phyloP scores from a whole-genome alignment of 2,329 filamentous ascomycete species.

The Ceratocystis alfenasii region DNA sequence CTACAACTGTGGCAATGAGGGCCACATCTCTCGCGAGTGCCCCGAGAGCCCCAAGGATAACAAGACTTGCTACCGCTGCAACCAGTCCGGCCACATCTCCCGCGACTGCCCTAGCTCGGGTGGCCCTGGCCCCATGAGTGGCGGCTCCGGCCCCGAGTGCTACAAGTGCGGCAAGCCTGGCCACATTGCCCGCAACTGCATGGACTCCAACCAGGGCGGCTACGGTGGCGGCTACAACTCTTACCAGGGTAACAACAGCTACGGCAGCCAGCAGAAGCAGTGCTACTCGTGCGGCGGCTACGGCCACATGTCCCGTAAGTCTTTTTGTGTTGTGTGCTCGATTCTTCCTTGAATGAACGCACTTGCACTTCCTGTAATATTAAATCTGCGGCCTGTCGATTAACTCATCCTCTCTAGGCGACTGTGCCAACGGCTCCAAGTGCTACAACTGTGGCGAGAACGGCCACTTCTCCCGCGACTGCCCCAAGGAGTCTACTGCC shows the following conservation, averaged over 20 bases:
- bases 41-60: slow-evolving; percentile 77
- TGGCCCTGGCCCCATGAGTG: slow-evolving; percentile 36
- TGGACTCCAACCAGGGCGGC: slow-evolving; percentile 48
- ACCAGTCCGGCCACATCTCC: slow-evolving; percentile 77
- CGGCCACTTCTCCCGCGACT: slow-evolving; percentile 90
- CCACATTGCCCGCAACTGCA: slow-evolving; percentile 90
- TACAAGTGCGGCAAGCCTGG: slow-evolving; percentile 98
- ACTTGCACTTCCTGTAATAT: too few species aligned
- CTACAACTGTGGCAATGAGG: slow-evolving; percentile 69
- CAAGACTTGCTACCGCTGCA: slow-evolving; percentile 67
- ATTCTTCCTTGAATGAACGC: too few species aligned
- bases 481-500: slow-evolving; percentile 73
- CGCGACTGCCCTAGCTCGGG: slow-evolving; percentile 62
- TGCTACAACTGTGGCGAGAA: slow-evolving; percentile 98
- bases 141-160: slow-evolving; percentile 56
- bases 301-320: slow-evolving; percentile 82
- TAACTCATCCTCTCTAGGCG: slow-evolving; percentile 38
- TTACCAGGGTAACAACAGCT: slow-evolving; percentile 28
- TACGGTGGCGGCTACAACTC: slow-evolving; percentile 33
- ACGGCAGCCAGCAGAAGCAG: slow-evolving; percentile 57
- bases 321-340: too few species aligned
- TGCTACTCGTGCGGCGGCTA: slow-evolving; percentile 98
- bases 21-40: slow-evolving; percentile 87
- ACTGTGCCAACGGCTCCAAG: slow-evolving; percentile 98
- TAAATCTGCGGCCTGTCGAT: not conserved